phyloP scores from a whole-genome alignment of 2,329 filamentous ascomycete genomes.

The Fusarium sp. region DNA sequence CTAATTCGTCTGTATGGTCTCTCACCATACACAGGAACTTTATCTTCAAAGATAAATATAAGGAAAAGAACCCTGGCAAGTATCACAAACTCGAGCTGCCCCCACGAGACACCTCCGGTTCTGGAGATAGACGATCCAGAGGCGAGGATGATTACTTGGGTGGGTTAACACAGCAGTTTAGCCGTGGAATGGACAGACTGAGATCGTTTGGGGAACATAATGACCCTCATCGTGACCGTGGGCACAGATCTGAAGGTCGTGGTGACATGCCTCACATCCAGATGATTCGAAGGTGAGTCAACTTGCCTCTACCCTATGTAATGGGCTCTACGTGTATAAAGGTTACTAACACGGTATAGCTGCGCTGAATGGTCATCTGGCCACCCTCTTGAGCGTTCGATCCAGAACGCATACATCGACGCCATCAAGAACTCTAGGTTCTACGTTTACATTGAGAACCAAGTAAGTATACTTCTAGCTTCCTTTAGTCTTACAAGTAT shows the following conservation, averaged over 20 bases:
- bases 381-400: slow-evolving; percentile 73
- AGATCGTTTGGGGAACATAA: slow-evolving; percentile 48
- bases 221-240: slow-evolving; percentile 16
- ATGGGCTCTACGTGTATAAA: too few relatives aligned
- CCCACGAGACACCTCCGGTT: neutral
- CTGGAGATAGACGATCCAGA: slow-evolving; percentile 32
- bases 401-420: slow-evolving; percentile 84
- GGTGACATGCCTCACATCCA: slow-evolving; percentile 55
- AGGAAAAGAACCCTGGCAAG: slow-evolving; percentile 58
- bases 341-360: slow-evolving; percentile 44
- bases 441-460: slow-evolving; percentile 84
- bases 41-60: slow-evolving; percentile 85
- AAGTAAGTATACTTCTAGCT: slow-evolving; percentile 48
- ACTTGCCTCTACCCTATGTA: neutral
- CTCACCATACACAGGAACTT: slow-evolving; percentile 68
- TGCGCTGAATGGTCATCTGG: slow-evolving; percentile 63
- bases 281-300: slow-evolving; percentile 57
- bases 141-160: slow-evolving; percentile 51
- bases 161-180: slow-evolving; percentile 56
- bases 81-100: slow-evolving; percentile 50
- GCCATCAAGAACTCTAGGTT: slow-evolving; percentile 74
- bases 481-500: fast-evolving
- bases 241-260: slow-evolving; percentile 4
- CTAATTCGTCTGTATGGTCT: fast-evolving
- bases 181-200: slow-evolving; percentile 51